Evolutionary conservation across 106 monocot genomes (phyloP).

Genomic region (Platanthera zijinensis): DNA sequence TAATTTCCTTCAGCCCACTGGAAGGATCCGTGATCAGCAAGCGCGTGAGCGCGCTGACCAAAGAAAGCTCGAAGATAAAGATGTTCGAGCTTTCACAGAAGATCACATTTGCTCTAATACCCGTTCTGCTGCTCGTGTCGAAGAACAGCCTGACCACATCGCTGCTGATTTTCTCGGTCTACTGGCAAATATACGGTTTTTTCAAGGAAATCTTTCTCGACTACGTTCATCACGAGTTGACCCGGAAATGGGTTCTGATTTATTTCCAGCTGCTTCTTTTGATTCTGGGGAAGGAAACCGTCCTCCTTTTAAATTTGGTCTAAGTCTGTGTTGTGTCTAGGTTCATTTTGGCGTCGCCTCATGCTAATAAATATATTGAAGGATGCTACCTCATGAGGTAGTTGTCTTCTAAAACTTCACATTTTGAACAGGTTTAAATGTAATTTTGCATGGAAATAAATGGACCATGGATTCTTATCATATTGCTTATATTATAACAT

Average conservation of each 20-base stretch:
- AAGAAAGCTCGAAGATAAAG: conserved; percentile 47
- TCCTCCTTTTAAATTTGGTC: conserved; percentile 36
- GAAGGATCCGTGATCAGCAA: conserved; percentile 24
- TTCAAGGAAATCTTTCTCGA: conserved; percentile 74
- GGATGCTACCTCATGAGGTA: too few species aligned
- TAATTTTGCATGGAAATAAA: too few species aligned
- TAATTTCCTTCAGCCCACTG: conserved; percentile 46
- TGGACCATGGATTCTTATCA: too few species aligned
- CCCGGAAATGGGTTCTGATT: conserved; percentile 53
- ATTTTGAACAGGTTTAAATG: too few species aligned
- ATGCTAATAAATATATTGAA: neutral
- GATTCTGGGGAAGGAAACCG: conserved; percentile 50
- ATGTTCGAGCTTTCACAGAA: conserved; percentile 31
- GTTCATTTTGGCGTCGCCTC: neutral
- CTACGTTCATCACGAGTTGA: conserved; percentile 62
- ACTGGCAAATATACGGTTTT: conserved; percentile 56
- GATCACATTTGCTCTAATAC: conserved; percentile 46
- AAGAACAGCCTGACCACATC: conserved; percentile 41
- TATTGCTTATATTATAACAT: too few species aligned
- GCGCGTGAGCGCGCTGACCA: conserved; percentile 19
- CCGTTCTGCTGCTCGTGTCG: conserved; percentile 35
- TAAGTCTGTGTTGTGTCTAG: neutral
- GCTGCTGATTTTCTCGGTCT: conserved; percentile 35
- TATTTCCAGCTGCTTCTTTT: conserved; percentile 55
- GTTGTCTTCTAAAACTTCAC: too few species aligned